phyloP scores from a whole-genome alignment of 2,329 filamentous ascomycete genomes.

The Elsinoe perseae region DNA sequence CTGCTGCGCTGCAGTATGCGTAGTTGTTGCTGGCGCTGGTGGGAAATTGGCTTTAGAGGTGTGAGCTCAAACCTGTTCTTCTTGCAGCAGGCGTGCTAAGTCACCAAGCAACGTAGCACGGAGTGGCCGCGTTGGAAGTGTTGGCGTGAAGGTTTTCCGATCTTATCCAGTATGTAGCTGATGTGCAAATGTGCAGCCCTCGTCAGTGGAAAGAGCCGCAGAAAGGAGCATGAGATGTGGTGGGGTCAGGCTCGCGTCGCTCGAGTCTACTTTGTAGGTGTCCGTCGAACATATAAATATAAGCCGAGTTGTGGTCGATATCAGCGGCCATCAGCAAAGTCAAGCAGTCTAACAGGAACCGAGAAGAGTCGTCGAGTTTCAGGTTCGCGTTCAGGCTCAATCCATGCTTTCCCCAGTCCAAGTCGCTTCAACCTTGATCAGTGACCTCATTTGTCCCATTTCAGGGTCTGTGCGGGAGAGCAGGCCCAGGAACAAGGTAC shows the following conservation, averaged over 20 bases:
- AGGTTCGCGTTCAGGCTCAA: background rate
- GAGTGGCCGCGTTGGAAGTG: background rate
- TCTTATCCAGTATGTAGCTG: background rate
- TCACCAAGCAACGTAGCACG: no score
- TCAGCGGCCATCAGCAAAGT: no score
- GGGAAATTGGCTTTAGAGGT: no score
- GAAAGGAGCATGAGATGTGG: constrained; percentile 7
- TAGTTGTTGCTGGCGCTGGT: background rate
- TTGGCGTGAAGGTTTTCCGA: background rate
- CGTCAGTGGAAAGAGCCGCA: constrained; percentile 5
- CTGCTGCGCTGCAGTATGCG: background rate
- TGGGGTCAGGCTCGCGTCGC: background rate
- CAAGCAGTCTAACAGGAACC: background rate
- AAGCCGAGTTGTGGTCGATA: no score
- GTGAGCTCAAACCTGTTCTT: no score
- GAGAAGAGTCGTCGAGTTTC: background rate
- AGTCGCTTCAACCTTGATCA: background rate
- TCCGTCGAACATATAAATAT: no score
- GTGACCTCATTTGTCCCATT: constrained; percentile 10
- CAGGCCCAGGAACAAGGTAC: constrained; percentile 6
- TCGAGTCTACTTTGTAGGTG: background rate
- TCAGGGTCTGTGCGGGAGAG: background rate
- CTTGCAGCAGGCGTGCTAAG: no score
- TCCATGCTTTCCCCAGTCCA: background rate
- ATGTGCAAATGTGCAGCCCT: background rate